Conservation (phyloP, 139 green algal genomes). For the Haematococcus lacustris region DNA sequence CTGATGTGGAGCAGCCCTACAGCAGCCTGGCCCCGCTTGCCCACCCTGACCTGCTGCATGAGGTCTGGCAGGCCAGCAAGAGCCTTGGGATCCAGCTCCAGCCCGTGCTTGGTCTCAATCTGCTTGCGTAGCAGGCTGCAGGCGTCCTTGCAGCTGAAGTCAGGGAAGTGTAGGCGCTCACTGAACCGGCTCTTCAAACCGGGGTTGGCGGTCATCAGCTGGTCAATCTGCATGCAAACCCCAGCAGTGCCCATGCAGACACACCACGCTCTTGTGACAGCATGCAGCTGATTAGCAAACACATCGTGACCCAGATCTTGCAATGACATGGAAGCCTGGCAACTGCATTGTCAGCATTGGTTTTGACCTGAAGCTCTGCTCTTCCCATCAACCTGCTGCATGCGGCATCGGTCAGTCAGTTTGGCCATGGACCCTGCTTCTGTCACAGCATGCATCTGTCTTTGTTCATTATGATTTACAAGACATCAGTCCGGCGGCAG, state of each 20-base stretch:
- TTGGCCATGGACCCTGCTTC: too few species aligned
- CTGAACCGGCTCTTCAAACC: constrained; percentile 49
- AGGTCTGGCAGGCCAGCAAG: constrained; percentile 8
- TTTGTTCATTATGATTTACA: too few species aligned
- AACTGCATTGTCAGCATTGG: too few species aligned
- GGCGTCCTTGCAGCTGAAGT: constrained; percentile 26
- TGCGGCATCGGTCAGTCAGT: too few species aligned
- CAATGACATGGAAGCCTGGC: background rate
- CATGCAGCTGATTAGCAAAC: background rate
- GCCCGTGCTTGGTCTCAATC: constrained; percentile 10
- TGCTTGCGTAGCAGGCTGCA: constrained; percentile 20
- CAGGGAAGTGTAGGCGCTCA: constrained; percentile 29
- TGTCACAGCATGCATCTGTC: too few species aligned
- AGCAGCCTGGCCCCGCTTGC: too few species aligned
- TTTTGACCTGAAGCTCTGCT: too few species aligned
- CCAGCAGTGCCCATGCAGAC: too few species aligned
- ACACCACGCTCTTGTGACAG: background rate
- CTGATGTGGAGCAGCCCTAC: too few species aligned
- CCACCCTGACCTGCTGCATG: constrained; percentile 15
- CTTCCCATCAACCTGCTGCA: too few species aligned
- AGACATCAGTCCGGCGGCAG: too few species aligned
- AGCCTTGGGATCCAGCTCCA: constrained; percentile 21
- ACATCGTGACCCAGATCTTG: background rate
- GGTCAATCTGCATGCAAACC: constrained; percentile 22
- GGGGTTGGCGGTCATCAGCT: constrained; percentile 37